A percentile compares a stretch with the other conserved stretches of the same genome.
Conservation (phyloP, 2,329 filamentous ascomycete genomes). For the Xylaria sp. region DNA sequence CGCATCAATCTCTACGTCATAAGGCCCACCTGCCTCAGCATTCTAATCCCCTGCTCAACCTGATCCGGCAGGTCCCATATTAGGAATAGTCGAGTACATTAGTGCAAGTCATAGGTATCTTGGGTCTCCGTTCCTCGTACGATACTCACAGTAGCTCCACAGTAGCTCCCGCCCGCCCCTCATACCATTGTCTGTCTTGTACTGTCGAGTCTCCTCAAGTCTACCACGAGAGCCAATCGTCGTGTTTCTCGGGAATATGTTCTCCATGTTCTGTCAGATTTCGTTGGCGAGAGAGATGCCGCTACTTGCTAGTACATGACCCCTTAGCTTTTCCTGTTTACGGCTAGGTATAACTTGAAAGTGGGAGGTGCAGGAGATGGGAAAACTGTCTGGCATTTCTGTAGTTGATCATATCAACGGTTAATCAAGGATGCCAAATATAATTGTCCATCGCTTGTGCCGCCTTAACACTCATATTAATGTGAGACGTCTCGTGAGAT, state of each 20-base stretch:
- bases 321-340: neutral
- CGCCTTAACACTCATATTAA: neutral
- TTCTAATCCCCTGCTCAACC: constrained; percentile 9
- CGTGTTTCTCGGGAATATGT: neutral
- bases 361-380: neutral
- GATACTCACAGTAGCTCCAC: constrained; percentile 29
- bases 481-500: constrained; percentile 5
- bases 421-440: constrained; percentile 12
- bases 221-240: constrained; percentile 5
- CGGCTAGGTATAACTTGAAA: neutral
- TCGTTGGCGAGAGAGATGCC: neutral
- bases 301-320: constrained; percentile 4
- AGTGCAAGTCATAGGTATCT: neutral
- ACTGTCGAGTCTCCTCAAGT: neutral
- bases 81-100: constrained; percentile 18
- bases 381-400: constrained; percentile 6
- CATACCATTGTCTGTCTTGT: constrained; percentile 14
- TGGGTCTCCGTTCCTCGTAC: constrained; percentile 18
- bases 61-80: constrained; percentile 36
- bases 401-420: neutral
- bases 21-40: constrained; percentile 16
- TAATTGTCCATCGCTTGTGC: constrained; percentile 14
- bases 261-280: neutral
- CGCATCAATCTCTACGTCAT: constrained; percentile 34
- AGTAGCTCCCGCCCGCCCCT: constrained; percentile 28